Conservation (phyloP, 2,329 filamentous ascomycete genomes). For the Pyrenophora tritici-repentis region DNA sequence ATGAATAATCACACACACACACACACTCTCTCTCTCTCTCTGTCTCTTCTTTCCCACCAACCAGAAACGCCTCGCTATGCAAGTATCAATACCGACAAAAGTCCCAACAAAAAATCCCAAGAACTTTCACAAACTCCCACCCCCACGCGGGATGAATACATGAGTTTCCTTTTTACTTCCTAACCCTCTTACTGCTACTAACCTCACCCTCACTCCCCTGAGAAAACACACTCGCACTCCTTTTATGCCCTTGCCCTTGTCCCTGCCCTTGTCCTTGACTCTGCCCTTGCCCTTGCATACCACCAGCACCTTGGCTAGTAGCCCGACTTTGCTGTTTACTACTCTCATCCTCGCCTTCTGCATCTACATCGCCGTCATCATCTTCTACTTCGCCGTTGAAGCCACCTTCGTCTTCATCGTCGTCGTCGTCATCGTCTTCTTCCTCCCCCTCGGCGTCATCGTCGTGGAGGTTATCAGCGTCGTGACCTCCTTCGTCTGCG, state of each 20-base stretch:
- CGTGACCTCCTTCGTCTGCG: conserved; percentile 10
- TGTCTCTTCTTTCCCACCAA: too few species aligned
- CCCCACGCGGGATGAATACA: too few species aligned
- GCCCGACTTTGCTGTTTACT: conserved; percentile 36
- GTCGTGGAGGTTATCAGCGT: conserved; percentile 18
- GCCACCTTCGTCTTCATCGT: conserved; percentile 18
- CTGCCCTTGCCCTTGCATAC: too few species aligned
- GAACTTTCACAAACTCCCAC: background rate
- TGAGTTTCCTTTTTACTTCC: conserved; percentile 27
- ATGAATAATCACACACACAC: too few species aligned
- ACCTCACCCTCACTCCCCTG: conserved; percentile 47
- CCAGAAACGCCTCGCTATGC: too few species aligned
- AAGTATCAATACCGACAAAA: too few species aligned
- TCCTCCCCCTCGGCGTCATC: conserved; percentile 31
- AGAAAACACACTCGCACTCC: conserved; percentile 82
- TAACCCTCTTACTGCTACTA: conserved; percentile 39
- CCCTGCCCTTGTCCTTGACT: too few species aligned
- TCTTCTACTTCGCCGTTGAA: conserved; percentile 43
- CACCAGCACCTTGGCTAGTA: conserved; percentile 25
- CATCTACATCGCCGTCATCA: conserved; percentile 32
- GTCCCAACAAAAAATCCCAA: too few species aligned
- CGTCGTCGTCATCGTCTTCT: conserved; percentile 22
- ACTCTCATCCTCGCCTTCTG: conserved; percentile 43
- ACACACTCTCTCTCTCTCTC: too few species aligned
- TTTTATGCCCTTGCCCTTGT: conserved; percentile 66